Conservation (phyloP, 768 basidiomycete genomes). For the Phaeotremella fagi region DNA sequence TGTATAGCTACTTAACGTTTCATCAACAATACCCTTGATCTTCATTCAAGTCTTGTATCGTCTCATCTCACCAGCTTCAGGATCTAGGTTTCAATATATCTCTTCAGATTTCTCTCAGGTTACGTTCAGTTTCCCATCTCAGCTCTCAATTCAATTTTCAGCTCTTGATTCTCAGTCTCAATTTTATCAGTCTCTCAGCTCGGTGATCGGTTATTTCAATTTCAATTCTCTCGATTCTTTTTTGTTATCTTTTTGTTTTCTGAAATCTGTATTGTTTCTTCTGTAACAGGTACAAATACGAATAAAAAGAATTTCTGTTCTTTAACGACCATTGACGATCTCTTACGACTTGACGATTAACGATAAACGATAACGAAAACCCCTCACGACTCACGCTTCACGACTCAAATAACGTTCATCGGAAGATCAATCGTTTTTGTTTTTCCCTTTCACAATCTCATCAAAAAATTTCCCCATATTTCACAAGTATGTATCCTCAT, state of each 20-base stretch:
- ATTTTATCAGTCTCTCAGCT: no score
- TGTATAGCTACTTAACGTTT: no score
- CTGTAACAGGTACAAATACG: not conserved
- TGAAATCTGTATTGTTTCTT: not conserved
- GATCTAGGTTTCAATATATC: not conserved
- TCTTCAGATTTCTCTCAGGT: not conserved
- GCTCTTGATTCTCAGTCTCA: not conserved
- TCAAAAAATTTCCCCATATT: no score
- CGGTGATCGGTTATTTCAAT: not conserved
- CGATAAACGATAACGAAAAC: no score
- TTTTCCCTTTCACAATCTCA: no score
- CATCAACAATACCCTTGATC: no score
- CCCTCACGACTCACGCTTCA: no score
- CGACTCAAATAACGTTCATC: no score
- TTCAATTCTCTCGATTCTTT: not conserved
- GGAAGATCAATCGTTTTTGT: no score
- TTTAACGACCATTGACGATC: not conserved
- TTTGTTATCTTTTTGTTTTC: not conserved
- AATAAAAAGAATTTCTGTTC: no score
- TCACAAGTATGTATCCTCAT: no score
- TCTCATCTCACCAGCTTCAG: not conserved
- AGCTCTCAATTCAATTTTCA: not conserved
- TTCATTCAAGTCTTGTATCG: not conserved
- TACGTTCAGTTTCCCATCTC: not conserved
- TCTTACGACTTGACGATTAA: no score